Evolutionary conservation across 73 alveolate species (phyloP).

Genomic region (Tetrahymena malaccensis): DNA sequence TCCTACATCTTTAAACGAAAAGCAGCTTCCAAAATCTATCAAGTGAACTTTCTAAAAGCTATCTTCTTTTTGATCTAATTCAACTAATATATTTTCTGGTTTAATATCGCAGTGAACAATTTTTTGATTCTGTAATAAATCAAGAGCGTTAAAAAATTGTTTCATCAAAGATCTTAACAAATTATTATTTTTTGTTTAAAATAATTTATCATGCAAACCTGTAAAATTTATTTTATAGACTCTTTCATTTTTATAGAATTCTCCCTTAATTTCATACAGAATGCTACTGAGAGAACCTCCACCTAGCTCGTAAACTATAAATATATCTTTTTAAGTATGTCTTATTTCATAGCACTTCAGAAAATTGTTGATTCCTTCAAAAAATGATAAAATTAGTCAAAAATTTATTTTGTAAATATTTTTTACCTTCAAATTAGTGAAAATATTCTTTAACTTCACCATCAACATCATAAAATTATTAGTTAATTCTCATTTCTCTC

Average conservation of each 20-base stretch:
- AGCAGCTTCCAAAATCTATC: conserved; percentile 69
- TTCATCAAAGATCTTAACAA: conserved; percentile 41
- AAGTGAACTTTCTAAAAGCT: conserved; percentile 31
- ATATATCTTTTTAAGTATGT: conserved; percentile 52
- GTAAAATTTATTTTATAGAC: conserved; percentile 49
- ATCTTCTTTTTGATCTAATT: conserved; percentile 9
- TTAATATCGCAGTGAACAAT: conserved; percentile 63
- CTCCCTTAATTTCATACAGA: conserved; percentile 55
- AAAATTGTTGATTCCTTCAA: conserved; percentile 10
- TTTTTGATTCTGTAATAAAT: conserved; percentile 24
- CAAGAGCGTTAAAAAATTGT: conserved; percentile 31
- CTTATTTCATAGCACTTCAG: conserved; percentile 23
- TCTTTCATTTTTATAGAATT: conserved; percentile 57
- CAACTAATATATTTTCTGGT: conserved; percentile 59
- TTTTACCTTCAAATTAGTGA: neutral
- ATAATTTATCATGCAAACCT: conserved; percentile 1
- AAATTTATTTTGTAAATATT: neutral
- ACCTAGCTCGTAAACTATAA: conserved; percentile 59
- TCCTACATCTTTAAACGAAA: conserved; percentile 39
- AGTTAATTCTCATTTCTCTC: neutral
- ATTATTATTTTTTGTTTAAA: neutral
- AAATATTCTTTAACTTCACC: neutral
- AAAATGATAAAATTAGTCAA: neutral
- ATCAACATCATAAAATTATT: neutral
- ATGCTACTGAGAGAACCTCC: conserved; percentile 48